Percentiles rank a stretch among this genome's conserved stretches.
These are phyloP conservation scores for Kazachstania kunashirensis DNA, from an alignment of 805 yeast genomes.

Conservation along the genomic window DNA sequence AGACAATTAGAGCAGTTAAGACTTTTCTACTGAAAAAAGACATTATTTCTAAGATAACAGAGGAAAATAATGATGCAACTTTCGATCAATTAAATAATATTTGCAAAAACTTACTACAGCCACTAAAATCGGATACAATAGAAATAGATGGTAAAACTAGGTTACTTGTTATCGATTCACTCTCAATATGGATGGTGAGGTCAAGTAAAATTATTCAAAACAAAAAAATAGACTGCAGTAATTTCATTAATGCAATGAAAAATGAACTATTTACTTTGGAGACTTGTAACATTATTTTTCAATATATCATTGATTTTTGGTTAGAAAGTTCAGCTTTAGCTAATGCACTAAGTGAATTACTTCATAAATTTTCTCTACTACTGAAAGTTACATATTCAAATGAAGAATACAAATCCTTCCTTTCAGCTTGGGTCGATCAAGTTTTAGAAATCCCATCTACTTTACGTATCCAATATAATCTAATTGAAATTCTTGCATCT, in stretches of 20 bases:
- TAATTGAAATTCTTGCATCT: conserved; percentile 47
- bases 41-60: neutral
- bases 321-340: conserved; percentile 61
- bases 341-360: conserved; percentile 55
- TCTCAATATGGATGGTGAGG: conserved; percentile 58
- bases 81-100: conserved; percentile 5
- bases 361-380: conserved; percentile 42
- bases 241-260: conserved; percentile 6
- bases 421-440: conserved; percentile 38
- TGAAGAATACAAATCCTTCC: conserved; percentile 16
- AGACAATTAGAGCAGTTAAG: neutral
- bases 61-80: conserved; percentile 1
- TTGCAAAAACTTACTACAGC: conserved; percentile 6
- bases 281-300: conserved; percentile 32
- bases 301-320: conserved; percentile 58
- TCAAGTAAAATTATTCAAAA: conserved; percentile 33
- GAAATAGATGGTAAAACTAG: conserved; percentile 11
- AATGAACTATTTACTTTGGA: conserved; percentile 14
- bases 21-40: conserved; percentile 1
- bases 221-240: conserved; percentile 12
- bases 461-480: conserved; percentile 51
- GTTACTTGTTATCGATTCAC: conserved; percentile 45
- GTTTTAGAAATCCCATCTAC: conserved; percentile 38
- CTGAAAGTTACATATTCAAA: conserved; percentile 24
- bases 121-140: conserved; percentile 6